Conservation (phyloP, 176 grass and related monocot species). For the Eleusine indica region DNA sequence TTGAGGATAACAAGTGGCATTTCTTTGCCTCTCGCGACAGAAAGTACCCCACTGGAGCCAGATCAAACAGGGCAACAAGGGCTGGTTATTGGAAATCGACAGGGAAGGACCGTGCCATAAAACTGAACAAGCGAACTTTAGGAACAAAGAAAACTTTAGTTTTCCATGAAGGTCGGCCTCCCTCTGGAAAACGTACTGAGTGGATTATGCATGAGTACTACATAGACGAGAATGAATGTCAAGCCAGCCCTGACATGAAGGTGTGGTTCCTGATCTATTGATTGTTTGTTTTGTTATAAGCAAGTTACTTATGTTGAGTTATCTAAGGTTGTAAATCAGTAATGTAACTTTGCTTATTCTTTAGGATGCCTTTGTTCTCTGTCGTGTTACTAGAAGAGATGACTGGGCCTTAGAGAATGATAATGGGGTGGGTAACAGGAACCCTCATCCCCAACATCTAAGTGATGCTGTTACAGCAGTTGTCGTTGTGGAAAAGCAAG, state of each 20-base stretch:
- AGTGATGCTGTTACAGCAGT: conserved; percentile 41
- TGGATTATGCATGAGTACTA: conserved; percentile 99
- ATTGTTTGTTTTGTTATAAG: background rate
- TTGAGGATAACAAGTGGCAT: conserved; percentile 87
- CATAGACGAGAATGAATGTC: conserved; percentile 71
- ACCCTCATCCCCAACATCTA: conserved; percentile 35
- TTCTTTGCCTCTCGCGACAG: conserved; percentile 77
- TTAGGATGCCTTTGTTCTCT: conserved; percentile 92
- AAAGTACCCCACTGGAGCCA: conserved; percentile 85
- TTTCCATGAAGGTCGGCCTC: conserved; percentile 92
- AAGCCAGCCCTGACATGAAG: conserved; percentile 63
- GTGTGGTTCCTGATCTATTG: conserved; percentile 40
- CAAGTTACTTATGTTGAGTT: background rate
- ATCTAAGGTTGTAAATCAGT: conserved; percentile 15
- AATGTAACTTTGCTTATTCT: conserved; percentile 26
- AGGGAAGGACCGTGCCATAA: conserved; percentile 82
- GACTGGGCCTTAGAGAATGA: conserved; percentile 52
- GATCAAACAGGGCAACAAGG: conserved; percentile 73
- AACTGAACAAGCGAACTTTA: conserved; percentile 51
- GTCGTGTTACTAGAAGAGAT: conserved; percentile 84
- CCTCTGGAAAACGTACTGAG: conserved; percentile 68
- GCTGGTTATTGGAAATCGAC: conserved; percentile 98
- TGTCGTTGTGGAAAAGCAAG: conserved; percentile 37
- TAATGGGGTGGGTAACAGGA: conserved; percentile 28
- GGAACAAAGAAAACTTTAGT: conserved; percentile 97